Base-by-base conservation (phyloP, 345 rosid species). In the Salix udensis region DNA sequence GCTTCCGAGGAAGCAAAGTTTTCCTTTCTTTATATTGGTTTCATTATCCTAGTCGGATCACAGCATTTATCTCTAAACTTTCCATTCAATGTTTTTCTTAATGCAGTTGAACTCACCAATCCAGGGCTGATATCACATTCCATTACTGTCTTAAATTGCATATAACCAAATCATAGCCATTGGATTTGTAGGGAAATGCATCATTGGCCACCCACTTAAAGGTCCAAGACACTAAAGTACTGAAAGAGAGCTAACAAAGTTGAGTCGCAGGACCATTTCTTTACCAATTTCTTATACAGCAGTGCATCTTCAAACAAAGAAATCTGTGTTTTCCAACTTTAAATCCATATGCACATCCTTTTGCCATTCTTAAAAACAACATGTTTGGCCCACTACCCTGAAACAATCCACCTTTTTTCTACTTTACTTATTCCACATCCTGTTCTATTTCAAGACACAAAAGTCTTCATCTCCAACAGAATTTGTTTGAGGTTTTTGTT, bases 331-430 rank as follows among this genome's bases (percentile, higher is more conserved):
- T 82, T 77, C 75, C 74, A 64, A 68, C 88, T 82, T 77, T 82
- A 67, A 80, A 76, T 68, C 86, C 86, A 77, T 76, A 70, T 42
- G 58, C 65, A 74, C 66, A 61, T 72, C 72, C 87, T 86, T 88
- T 88, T 69, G 30, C 71, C 65, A 50, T 13, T 65, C 64, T 52
- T 52, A 50, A 77, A 44, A 23, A 62, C 76, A 79, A 60, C 87
- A 77, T 50, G 76, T 69, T 69, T 68, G 87, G 89, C 89, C 94
- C 87, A 83, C 86, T 82, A 53, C 19, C 83, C 40, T 67, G 66
- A 83, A 70, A 80, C 73, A 82, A 86, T 85, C 80, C 87, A 52
- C 21, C 68, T 50, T 76, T 85, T 79, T 89, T 82, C 30, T 75
- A 23, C 67, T 53, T 62, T 78, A 68, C 84, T 80, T 84, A 72